phyloP scores from a whole-genome alignment of 805 yeast genomes.

The Wickerhamiella occidentalis region DNA sequence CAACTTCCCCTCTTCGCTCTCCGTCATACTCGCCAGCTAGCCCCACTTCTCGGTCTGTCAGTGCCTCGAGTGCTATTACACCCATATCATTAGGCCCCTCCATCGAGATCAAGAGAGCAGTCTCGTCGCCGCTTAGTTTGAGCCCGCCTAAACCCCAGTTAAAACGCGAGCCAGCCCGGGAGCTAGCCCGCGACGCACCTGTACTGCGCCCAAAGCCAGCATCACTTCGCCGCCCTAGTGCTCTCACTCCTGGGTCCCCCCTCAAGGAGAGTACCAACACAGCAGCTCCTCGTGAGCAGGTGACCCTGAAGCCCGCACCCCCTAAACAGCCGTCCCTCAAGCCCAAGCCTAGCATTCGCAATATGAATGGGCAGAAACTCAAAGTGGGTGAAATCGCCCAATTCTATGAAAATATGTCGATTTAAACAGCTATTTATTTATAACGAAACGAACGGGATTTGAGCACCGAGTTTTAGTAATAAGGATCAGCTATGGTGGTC shows the following conservation, averaged over 20 bases:
- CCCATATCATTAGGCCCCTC: background rate
- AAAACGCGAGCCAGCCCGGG: background rate
- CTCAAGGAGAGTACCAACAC: background rate
- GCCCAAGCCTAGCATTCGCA: constrained; percentile 10
- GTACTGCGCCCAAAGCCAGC: background rate
- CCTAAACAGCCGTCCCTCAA: background rate
- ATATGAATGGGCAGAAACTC: constrained; percentile 29
- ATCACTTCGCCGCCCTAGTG: constrained; percentile 5
- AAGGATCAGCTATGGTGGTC: too few relatives aligned
- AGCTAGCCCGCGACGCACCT: background rate
- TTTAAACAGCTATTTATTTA: background rate
- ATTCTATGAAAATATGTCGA: constrained; percentile 41
- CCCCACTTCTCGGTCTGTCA: background rate
- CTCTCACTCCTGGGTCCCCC: background rate
- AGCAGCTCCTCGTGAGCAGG: background rate
- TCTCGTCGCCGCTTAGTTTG: background rate
- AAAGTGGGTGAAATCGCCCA: constrained; percentile 53
- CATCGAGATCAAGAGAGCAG: background rate
- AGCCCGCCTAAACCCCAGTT: background rate
- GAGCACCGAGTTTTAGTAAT: too few relatives aligned
- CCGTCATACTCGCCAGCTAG: background rate
- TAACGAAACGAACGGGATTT: background rate
- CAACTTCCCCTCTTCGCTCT: background rate
- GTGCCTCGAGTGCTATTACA: background rate
- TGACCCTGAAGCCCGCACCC: background rate